Percentiles rank a stretch among this genome's conserved stretches.
phyloP scores from a whole-genome alignment of 2,329 filamentous ascomycete genomes.

The Cryphonectria japonica region DNA sequence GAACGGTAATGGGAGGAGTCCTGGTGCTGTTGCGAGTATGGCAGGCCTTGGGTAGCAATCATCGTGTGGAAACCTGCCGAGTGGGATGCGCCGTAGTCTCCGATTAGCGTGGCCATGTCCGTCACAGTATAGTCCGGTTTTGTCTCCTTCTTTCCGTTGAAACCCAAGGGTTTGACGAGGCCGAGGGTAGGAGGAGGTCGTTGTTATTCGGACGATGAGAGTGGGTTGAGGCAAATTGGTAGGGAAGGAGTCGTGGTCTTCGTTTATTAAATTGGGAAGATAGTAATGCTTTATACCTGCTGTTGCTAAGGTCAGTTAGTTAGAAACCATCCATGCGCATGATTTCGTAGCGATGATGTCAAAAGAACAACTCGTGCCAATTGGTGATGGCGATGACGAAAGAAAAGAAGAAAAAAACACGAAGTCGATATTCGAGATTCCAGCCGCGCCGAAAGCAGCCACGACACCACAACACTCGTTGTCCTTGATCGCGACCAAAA shows the following conservation, averaged over 20 bases:
- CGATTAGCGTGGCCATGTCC: slow-evolving; percentile 67
- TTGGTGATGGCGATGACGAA: background rate
- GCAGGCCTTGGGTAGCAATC: slow-evolving; percentile 58
- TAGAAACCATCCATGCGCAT: background rate
- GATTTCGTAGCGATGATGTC: background rate
- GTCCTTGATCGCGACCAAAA: background rate
- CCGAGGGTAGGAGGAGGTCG: background rate
- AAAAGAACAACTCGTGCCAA: background rate
- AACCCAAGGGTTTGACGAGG: background rate
- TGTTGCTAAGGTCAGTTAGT: background rate
- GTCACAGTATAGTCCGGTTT: slow-evolving; percentile 27
- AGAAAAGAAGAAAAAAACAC: background rate
- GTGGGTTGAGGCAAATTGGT: background rate
- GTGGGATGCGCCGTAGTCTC: slow-evolving; percentile 72
- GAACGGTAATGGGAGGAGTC: slow-evolving; percentile 46
- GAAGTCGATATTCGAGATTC: background rate
- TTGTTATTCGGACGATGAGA: background rate
- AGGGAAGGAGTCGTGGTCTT: background rate
- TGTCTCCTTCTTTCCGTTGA: background rate
- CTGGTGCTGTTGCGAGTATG: slow-evolving; percentile 50
- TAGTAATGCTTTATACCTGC: background rate
- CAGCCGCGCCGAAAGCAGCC: background rate
- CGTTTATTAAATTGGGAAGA: background rate
- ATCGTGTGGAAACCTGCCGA: slow-evolving; percentile 72
- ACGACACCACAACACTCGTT: background rate